Evolutionary conservation across 2,329 filamentous ascomycete genomes (phyloP).

Genomic region (Ampelomyces quisqualis): DNA sequence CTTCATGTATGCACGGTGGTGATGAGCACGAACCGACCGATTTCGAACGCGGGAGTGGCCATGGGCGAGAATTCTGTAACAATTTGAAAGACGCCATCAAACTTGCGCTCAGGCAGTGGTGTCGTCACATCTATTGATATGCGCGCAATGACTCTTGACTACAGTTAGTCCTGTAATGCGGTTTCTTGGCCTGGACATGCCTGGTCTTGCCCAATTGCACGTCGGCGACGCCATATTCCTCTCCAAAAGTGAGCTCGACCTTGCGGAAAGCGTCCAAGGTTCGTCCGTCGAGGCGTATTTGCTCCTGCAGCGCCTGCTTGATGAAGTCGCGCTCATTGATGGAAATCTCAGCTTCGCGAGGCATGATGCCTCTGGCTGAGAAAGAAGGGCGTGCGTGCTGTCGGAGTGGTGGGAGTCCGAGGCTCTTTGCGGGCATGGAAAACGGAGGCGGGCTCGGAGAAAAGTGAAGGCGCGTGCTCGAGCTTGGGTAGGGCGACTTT

Average conservation of each 20-base stretch:
- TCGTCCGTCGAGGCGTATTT: conserved; percentile 81
- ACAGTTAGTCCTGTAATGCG: conserved; percentile 16
- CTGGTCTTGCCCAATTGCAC: conserved; percentile 87
- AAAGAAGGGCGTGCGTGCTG: conserved; percentile 7
- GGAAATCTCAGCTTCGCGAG: conserved; percentile 87
- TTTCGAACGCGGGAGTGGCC: conserved; percentile 86
- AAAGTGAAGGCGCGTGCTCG: conserved; percentile 14
- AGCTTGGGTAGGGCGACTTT: conserved; percentile 13
- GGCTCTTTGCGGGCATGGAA: conserved; percentile 11
- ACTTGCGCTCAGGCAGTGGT: conserved; percentile 83
- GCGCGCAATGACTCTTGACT: conserved; percentile 71
- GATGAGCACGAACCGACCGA: conserved; percentile 60
- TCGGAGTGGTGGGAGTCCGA: conserved; percentile 7
- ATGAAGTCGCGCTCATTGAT: conserved; percentile 87
- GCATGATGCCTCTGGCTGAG: conserved; percentile 60
- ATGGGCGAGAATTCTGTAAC: conserved; percentile 88
- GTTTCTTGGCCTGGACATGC: conserved; percentile 49
- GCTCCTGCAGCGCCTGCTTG: conserved; percentile 75
- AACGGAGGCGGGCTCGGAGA: conserved; percentile 33
- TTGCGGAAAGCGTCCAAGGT: conserved; percentile 76
- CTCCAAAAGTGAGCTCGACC: conserved; percentile 77
- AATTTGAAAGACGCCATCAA: conserved; percentile 94
- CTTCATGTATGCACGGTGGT: background rate
- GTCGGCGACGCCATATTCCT: conserved; percentile 88
- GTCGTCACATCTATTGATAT: conserved; percentile 86